Evolutionary conservation across 257 asterid species (phyloP).

Genomic region (Ligustrum vulgare): DNA sequence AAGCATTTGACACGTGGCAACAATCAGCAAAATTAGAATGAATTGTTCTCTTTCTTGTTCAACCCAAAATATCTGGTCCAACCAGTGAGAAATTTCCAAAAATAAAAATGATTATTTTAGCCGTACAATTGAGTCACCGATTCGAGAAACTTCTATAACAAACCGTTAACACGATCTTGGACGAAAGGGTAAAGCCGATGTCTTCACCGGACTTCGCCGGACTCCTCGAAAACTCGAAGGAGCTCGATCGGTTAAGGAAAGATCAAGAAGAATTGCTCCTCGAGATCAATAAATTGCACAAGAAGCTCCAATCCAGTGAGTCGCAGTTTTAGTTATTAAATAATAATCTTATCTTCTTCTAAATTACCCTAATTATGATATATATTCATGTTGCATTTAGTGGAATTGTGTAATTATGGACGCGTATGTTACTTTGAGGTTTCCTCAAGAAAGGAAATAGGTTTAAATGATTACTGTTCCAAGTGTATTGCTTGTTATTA

Average conservation of each 20-base stretch:
- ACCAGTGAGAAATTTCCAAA: not conserved
- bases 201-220: slow-evolving; percentile 74
- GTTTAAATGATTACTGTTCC: not conserved
- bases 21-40: too few species aligned
- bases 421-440: not conserved
- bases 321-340: not conserved
- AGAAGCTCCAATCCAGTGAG: slow-evolving; percentile 79
- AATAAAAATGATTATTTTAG: not conserved
- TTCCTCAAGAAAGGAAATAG: not conserved
- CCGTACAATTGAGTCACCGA: not conserved
- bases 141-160: not conserved
- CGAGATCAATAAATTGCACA: slow-evolving; percentile 91
- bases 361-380: not conserved
- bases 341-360: not conserved
- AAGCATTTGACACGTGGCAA: not conserved
- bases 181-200: slow-evolving; percentile 33
- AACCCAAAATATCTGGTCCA: not conserved
- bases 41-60: not conserved
- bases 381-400: not conserved
- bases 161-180: not conserved
- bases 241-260: slow-evolving; percentile 92
- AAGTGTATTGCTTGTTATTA: not conserved
- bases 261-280: slow-evolving; percentile 68
- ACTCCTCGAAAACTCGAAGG: slow-evolving; percentile 72
- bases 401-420: not conserved